Conservation (phyloP, 495 filamentous ascomycete genomes). For the Daldinia vernicosa region DNA sequence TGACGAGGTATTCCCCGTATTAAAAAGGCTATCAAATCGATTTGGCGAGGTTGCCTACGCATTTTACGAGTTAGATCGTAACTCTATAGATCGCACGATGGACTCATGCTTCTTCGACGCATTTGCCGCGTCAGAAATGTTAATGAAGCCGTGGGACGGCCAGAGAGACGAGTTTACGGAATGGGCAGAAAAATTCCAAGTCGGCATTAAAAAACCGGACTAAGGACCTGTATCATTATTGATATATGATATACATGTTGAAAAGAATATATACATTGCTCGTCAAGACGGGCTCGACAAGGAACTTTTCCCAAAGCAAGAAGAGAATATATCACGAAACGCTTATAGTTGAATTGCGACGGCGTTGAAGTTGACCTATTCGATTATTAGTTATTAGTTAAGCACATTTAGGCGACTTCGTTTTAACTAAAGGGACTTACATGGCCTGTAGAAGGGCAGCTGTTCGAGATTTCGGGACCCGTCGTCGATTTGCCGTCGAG, state of each 20-base stretch:
- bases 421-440: slow-evolving; percentile 49
- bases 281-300: not conserved
- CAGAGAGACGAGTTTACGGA: slow-evolving; percentile 58
- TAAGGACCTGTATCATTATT: slow-evolving; percentile 16
- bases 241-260: slow-evolving; percentile 8
- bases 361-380: slow-evolving; percentile 54
- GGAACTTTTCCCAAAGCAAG: not conserved
- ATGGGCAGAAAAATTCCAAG: slow-evolving; percentile 59
- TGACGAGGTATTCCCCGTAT: slow-evolving; percentile 53
- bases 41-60: slow-evolving; percentile 55
- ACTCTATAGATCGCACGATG: slow-evolving; percentile 55
- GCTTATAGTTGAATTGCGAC: slow-evolving; percentile 50
- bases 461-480: slow-evolving; percentile 59
- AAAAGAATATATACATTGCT: slow-evolving; percentile 14
- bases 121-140: slow-evolving; percentile 56
- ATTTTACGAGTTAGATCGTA: slow-evolving; percentile 61
- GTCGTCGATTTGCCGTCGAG: slow-evolving; percentile 55
- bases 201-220: slow-evolving; percentile 55
- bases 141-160: slow-evolving; percentile 54
- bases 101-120: slow-evolving; percentile 60
- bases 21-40: slow-evolving; percentile 53
- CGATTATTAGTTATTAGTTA: slow-evolving; percentile 39
- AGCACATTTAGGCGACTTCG: not conserved
- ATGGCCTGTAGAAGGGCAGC: slow-evolving; percentile 56
- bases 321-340: not conserved